Conservation (phyloP, 768 basidiomycete species). For the Russula sp. region DNA sequence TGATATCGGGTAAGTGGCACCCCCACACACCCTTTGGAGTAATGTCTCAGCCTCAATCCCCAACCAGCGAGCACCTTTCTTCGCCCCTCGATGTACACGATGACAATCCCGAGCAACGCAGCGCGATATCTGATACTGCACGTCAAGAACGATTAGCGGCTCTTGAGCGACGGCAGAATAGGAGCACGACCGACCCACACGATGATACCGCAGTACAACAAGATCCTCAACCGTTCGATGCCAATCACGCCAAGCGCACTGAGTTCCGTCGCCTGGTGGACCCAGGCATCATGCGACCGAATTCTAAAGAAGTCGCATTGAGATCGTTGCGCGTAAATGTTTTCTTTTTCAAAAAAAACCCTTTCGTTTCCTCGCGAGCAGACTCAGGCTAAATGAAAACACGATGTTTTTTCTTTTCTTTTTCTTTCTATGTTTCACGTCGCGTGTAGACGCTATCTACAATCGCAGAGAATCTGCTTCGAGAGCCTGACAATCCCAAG, state of each 20-base stretch:
- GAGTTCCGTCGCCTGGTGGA: slow-evolving; percentile 73
- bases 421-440: neutral
- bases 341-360: slow-evolving; percentile 24
- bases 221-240: slow-evolving; percentile 33
- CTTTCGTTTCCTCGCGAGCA: slow-evolving; percentile 21
- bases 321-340: slow-evolving; percentile 65
- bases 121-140: slow-evolving; percentile 43
- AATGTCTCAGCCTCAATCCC: slow-evolving; percentile 14
- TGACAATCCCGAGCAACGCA: neutral
- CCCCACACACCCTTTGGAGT: neutral
- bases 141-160: slow-evolving; percentile 52
- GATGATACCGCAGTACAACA: neutral
- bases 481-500: slow-evolving; percentile 69
- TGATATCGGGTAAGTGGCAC: too few relatives aligned
- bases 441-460: slow-evolving; percentile 57
- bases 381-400: slow-evolving; percentile 10
- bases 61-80: neutral
- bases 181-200: neutral
- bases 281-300: slow-evolving; percentile 72
- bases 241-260: slow-evolving; percentile 66
- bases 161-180: slow-evolving; percentile 33
- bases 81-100: slow-evolving; percentile 1
- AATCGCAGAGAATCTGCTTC: slow-evolving; percentile 70
- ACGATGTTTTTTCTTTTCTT: neutral
- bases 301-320: slow-evolving; percentile 56